A percentile compares a stretch with the other conserved stretches of the same genome.
Conservation (phyloP, 2,329 filamentous ascomycete genomes). For the Hawksworthiomyces lignivorus region DNA sequence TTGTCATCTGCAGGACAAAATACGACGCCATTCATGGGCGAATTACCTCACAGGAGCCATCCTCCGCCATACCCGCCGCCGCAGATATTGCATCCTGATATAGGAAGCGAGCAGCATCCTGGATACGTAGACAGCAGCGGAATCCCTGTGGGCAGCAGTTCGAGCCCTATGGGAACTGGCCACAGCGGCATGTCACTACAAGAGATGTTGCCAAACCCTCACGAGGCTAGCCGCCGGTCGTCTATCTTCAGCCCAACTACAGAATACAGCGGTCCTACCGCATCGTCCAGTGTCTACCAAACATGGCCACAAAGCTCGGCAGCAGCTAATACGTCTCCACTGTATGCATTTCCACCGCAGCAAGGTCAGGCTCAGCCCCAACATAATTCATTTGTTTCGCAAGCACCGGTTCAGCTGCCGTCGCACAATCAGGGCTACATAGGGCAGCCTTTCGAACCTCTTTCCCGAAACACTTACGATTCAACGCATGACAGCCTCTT, state of each 20-base stretch:
- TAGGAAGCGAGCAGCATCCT: constrained; percentile 31
- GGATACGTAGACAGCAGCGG: constrained; percentile 30
- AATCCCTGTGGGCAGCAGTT: constrained; percentile 26
- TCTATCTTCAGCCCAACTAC: constrained; percentile 34
- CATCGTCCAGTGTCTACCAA: constrained; percentile 30
- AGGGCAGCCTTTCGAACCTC: constrained; percentile 20
- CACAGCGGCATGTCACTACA: constrained; percentile 32
- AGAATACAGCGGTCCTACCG: constrained; percentile 37
- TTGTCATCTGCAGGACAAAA: no score
- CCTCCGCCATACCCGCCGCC: constrained; percentile 30
- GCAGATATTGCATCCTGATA: constrained; percentile 34
- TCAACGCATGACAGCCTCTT: constrained; percentile 20
- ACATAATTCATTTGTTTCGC: constrained; percentile 20
- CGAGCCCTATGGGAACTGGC: constrained; percentile 20
- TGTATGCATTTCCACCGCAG: constrained; percentile 40
- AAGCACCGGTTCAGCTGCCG: constrained; percentile 19
- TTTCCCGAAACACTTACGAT: constrained; percentile 22
- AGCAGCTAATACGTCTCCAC: constrained; percentile 30
- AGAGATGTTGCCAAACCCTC: constrained; percentile 38
- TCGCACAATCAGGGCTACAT: constrained; percentile 21
- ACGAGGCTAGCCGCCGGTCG: constrained; percentile 38
- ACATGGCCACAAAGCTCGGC: constrained; percentile 38
- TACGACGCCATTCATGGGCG: constrained; percentile 29
- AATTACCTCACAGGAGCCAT: constrained; percentile 35
- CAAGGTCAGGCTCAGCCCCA: constrained; percentile 4